Evolutionary conservation across 148 eudicot species (phyloP), one percentile per base, ranked within the genome.

Genomic region (Diospyros lotus): DNA sequence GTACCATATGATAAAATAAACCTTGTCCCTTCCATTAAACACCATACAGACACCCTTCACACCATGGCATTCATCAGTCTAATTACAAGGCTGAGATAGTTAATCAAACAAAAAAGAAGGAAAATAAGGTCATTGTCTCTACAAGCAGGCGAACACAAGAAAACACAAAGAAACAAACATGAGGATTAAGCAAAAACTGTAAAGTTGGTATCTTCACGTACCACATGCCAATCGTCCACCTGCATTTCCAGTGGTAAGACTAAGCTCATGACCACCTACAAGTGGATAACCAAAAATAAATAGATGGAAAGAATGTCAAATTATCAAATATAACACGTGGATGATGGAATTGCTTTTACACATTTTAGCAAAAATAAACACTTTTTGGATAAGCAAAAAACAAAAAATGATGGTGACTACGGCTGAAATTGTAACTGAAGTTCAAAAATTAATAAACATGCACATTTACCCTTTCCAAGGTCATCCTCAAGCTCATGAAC

Each of bases 181-280:
- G 18, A 41, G 4, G 40, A 9, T 56, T 6, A 1, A 58, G 45
- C n/a, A 55, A 2, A 45, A 52, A 55, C 42, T 1, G 6, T n/a
- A 42, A 17, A 50, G 69, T 54, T 28, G 9, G 48, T 43, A 58
- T 43, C 66, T 15, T 73, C 13, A n/a, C 89, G 77, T 86, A 91
- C 97, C 97, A 72, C 94, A 91, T 68, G 97, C 97, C 81, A 91
- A 75, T 76, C 97, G 84, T 54, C 97, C 97, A 72, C 97, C 94
- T 69, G 97, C 97, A 86, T 91, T 91, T 69, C 97, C 97, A 56
- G 97, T 91, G 72, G 84, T 72, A 63, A 85, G 88, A 80, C 97
- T 91, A 58, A 91, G 94, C 68, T 91, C 94, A 78, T 91, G 97
- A 67, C 94, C 93, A 65, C 97, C 97, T 89, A 85, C 52, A 82